Conservation (phyloP, 805 yeast species). For the Wilhelminamyces savonicus region DNA sequence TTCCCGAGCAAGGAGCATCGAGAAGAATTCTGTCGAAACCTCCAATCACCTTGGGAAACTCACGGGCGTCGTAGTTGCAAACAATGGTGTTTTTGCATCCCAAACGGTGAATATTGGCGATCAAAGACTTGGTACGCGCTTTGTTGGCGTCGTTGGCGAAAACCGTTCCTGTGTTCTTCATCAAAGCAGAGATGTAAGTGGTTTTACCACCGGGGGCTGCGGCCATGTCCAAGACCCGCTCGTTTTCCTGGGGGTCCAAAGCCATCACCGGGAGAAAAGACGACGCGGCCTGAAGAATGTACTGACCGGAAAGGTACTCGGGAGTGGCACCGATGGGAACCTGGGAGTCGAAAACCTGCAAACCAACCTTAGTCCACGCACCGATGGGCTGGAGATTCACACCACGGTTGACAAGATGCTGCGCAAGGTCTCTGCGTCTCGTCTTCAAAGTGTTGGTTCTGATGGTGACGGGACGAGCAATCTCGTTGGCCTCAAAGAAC, state of each 20-base stretch:
- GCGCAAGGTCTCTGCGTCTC: conserved; percentile 93
- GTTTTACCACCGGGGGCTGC: conserved; percentile 99
- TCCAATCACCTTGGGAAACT: conserved; percentile 96
- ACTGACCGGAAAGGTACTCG: conserved; percentile 96
- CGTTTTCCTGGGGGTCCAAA: conserved; percentile 92
- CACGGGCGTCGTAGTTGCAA: conserved; percentile 96
- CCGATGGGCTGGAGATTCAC: conserved; percentile 97
- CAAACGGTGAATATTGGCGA: conserved; percentile 94
- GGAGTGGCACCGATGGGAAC: conserved; percentile 99
- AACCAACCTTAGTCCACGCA: conserved; percentile 96
- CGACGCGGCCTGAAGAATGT: conserved; percentile 96
- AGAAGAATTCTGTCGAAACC: conserved; percentile 92
- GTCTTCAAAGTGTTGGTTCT: conserved; percentile 96
- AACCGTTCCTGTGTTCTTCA: conserved; percentile 97
- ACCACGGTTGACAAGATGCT: conserved; percentile 90
- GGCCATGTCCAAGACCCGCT: conserved; percentile 96
- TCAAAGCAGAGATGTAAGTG: conserved; percentile 87
- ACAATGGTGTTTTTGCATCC: conserved; percentile 97
- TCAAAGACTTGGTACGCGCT: conserved; percentile 90
- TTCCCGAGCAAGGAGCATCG: conserved; percentile 99
- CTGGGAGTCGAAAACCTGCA: conserved; percentile 95
- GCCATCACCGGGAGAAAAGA: conserved; percentile 98
- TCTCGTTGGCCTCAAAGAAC: conserved; percentile 97
- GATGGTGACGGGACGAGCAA: conserved; percentile 92
- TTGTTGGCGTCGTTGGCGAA: conserved; percentile 97